These are phyloP conservation scores for Vaccinium darrowii DNA, from an alignment of 148 eudicot genomes.

Conservation along the genomic window DNA sequence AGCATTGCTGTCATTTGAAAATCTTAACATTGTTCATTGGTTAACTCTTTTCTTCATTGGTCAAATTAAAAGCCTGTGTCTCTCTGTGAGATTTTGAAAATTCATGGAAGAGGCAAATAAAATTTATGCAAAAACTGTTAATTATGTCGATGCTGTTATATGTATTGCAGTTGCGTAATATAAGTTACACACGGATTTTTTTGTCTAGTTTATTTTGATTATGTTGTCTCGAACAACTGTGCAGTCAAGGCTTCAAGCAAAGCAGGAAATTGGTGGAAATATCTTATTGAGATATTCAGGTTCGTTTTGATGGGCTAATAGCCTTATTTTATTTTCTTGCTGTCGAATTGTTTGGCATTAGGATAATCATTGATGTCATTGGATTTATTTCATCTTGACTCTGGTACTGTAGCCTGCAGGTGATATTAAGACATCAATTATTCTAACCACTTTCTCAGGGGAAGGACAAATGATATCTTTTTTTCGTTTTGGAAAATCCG, in stretches of 20 bases:
- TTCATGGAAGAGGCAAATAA: not conserved
- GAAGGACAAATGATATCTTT: not conserved
- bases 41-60: not conserved
- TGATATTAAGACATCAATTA: too few relatives aligned
- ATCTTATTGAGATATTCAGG: conserved; percentile 70
- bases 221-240: conserved; percentile 14
- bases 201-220: not conserved
- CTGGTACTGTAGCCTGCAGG: too few relatives aligned
- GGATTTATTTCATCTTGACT: not conserved
- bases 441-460: not conserved
- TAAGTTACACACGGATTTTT: not conserved
- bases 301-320: conserved; percentile 24
- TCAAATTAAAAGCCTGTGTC: not conserved
- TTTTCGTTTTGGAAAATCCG: not conserved
- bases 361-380: not conserved
- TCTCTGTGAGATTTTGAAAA: not conserved
- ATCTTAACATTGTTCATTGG: not conserved
- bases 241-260: conserved; percentile 98
- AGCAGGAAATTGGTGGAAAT: conserved; percentile 81
- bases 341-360: not conserved
- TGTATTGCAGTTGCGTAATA: not conserved
- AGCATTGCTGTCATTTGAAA: not conserved
- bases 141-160: not conserved
- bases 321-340: not conserved
- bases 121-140: not conserved